Evolutionary conservation across 768 basidiomycete species (phyloP), one percentile per base, ranked within the genome.

Genomic region (Flagelloscypha sp.): DNA sequence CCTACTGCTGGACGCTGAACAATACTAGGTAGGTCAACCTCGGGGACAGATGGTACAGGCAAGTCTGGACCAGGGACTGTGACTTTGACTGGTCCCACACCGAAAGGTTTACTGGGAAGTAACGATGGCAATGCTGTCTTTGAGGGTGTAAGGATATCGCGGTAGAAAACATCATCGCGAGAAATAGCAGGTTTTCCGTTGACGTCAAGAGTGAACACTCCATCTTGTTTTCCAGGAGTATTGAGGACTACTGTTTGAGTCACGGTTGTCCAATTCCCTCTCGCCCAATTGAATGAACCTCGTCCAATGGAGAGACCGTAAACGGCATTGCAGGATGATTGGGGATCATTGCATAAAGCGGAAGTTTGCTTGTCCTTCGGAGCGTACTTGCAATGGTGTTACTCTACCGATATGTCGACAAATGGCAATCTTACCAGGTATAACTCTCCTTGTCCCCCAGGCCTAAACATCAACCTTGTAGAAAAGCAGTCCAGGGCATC

Each of bases 381-480:
- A 4, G 79, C 85, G 45, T 88, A 88, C 85, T 86, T 32, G 3
- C 19, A n/a, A n/a, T n/a, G n/a, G n/a, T n/a, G n/a, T n/a, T n/a
- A n/a, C n/a, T n/a, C n/a, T n/a, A n/a, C n/a, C n/a, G n/a, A n/a
- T n/a, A n/a, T n/a, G n/a, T n/a, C n/a, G n/a, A n/a, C n/a, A 27
- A 20, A 40, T 16, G 11, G 24, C 24, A 27, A 6, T 64, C 74
- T 37, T 47, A 84, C 81, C 40, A 84, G 61, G 48, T 87, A 88
- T 18, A 86, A 58, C 48, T 92, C 89, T 4, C 87, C 88, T 0
- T 54, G 55, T 4, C 88, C 87, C 0, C 57, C 58, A 9, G 54
- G 48, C 24, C 83, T 65, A 81, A 83, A 92, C 89, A 93, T 92
- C 45, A 92, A 38, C 18, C 89, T 59, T 5, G 87, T 89, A 49